Evolutionary conservation across 1,284 basidiomycete genomes (phyloP).

Genomic region (Puccinia hordei): DNA sequence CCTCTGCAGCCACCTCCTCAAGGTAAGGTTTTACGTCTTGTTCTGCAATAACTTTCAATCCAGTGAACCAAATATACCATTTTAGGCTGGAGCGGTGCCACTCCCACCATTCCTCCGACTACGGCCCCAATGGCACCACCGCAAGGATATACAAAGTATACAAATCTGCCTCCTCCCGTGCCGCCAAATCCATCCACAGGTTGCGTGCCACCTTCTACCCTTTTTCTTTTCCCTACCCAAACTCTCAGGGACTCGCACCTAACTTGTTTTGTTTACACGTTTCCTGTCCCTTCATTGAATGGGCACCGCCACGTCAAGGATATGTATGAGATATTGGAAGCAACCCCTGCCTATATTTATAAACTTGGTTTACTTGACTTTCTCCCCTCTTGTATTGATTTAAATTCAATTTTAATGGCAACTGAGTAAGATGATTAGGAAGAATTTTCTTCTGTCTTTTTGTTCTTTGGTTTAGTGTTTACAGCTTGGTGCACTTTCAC

Average conservation of each 20-base stretch:
- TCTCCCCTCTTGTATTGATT: constrained; percentile 26
- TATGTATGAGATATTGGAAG: constrained; percentile 22
- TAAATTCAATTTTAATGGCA: constrained; percentile 6
- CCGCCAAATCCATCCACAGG: constrained; percentile 24
- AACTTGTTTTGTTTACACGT: not conserved
- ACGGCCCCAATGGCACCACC: constrained; percentile 9
- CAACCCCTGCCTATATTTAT: not conserved
- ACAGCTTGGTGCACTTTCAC: too few species aligned
- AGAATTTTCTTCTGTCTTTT: not conserved
- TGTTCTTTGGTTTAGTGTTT: not conserved
- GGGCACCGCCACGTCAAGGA: constrained; percentile 29
- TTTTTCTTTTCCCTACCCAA: not conserved
- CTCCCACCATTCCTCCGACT: constrained; percentile 2
- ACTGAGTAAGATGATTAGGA: not conserved
- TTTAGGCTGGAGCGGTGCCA: constrained; percentile 19
- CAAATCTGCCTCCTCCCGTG: constrained; percentile 23
- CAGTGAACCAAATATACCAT: not conserved
- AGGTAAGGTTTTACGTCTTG: constrained; percentile 5
- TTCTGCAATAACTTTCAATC: constrained; percentile 5
- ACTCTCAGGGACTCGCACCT: not conserved
- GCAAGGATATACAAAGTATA: constrained; percentile 29
- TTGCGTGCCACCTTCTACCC: constrained; percentile 5
- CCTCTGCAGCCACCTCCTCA: constrained; percentile 40
- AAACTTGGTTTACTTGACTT: not conserved
- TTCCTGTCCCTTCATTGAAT: not conserved